Percentiles rank a stretch among this genome's conserved stretches.
These are phyloP conservation scores for Cytospora piceicola DNA, from an alignment of 2,329 filamentous ascomycete species.

Conservation along the genomic window DNA sequence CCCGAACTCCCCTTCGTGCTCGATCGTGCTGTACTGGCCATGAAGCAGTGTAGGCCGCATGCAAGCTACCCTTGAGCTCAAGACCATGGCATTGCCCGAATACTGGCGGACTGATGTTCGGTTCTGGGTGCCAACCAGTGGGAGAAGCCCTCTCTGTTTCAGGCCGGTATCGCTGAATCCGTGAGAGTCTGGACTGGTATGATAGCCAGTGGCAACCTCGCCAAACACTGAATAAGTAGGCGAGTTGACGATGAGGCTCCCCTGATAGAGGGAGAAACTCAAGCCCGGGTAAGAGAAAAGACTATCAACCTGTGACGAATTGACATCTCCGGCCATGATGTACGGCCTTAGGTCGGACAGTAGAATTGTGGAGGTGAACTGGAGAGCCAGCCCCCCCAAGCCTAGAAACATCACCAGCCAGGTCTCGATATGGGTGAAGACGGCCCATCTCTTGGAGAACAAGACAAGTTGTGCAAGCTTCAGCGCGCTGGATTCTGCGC, in stretches of 20 bases:
- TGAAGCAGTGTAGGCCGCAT: constrained; percentile 3
- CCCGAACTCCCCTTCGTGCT: not conserved
- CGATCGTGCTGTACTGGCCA: not conserved
- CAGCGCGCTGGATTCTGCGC: not conserved
- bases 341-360: constrained; percentile 8
- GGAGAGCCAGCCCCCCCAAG: not conserved
- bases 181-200: not conserved
- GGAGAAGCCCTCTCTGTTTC: constrained; percentile 9
- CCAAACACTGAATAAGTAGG: constrained; percentile 7
- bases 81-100: not conserved
- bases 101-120: constrained; percentile 14
- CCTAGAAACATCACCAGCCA: constrained; percentile 4
- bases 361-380: constrained; percentile 13
- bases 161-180: constrained; percentile 20
- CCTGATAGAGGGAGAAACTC: not conserved
- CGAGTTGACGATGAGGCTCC: not conserved
- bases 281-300: not conserved
- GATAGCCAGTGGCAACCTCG: not conserved
- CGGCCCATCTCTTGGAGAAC: constrained; percentile 1
- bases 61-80: constrained; percentile 18
- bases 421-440: constrained; percentile 3
- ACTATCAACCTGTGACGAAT: not conserved
- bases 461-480: constrained; percentile 1
- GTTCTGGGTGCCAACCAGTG: not conserved
- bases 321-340: not conserved